Conservation (phyloP, 371 early-diverging fungal genomes). For the Lichtheimia corymbifera region DNA sequence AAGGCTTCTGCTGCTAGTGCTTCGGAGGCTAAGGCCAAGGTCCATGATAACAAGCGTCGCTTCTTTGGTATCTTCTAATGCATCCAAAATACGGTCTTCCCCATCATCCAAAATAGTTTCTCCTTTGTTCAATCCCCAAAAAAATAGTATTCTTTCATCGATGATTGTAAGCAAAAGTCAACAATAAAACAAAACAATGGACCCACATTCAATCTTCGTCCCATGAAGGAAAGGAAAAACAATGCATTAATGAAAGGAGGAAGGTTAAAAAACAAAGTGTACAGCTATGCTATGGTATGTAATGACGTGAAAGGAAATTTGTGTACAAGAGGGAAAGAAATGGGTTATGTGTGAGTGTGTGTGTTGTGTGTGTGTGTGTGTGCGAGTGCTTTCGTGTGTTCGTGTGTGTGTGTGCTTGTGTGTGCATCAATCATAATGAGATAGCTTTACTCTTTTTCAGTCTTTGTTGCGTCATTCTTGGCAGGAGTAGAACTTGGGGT, state of each 20-base stretch:
- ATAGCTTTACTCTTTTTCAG: not conserved
- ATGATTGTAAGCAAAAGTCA: too few relatives aligned
- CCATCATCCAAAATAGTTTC: too few relatives aligned
- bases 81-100: too few relatives aligned
- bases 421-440: too few relatives aligned
- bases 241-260: not conserved
- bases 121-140: too few relatives aligned
- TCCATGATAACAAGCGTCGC: too few relatives aligned
- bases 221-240: not conserved
- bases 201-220: too few relatives aligned
- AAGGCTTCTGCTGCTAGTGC: too few relatives aligned
- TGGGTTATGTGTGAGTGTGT: not conserved
- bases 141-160: too few relatives aligned
- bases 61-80: too few relatives aligned
- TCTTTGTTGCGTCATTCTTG: not conserved
- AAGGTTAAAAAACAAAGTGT: slow-evolving; percentile 4
- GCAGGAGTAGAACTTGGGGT: not conserved
- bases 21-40: too few relatives aligned
- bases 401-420: not conserved
- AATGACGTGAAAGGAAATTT: not conserved
- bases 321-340: slow-evolving; percentile 1
- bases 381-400: not conserved
- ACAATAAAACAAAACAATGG: too few relatives aligned
- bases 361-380: not conserved
- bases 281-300: slow-evolving; percentile 2